Conservation (phyloP, 2,329 filamentous ascomycete species). For the Pseudopyricularia cyperi region DNA sequence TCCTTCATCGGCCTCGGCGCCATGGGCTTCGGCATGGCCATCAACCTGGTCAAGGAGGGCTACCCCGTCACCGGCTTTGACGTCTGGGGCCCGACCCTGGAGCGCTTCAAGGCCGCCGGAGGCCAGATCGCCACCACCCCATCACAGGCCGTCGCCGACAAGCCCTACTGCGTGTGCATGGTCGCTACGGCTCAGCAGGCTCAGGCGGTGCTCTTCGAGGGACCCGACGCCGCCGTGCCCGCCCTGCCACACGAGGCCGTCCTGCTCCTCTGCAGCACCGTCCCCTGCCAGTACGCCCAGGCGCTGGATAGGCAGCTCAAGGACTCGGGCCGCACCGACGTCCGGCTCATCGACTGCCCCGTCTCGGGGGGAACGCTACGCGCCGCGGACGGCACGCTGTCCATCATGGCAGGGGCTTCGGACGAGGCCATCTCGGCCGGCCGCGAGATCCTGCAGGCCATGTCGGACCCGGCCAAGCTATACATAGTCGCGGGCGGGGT, state of each 20-base stretch:
- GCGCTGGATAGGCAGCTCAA: slow-evolving; percentile 44
- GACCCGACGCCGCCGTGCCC: slow-evolving; percentile 31
- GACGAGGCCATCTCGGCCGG: slow-evolving; percentile 43
- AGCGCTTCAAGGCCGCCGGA: slow-evolving; percentile 50
- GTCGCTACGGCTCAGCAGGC: slow-evolving; percentile 62
- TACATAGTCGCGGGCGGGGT: slow-evolving; percentile 48
- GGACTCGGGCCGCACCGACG: slow-evolving; percentile 43
- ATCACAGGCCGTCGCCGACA: slow-evolving; percentile 45
- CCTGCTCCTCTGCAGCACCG: slow-evolving; percentile 58
- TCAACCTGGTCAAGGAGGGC: slow-evolving; percentile 53
- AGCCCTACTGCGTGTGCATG: slow-evolving; percentile 57
- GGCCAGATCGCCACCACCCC: slow-evolving; percentile 46
- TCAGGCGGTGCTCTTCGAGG: slow-evolving; percentile 50
- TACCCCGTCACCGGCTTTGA: slow-evolving; percentile 61
- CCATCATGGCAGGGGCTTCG: slow-evolving; percentile 58
- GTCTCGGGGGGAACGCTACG: slow-evolving; percentile 59
- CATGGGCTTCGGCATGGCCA: slow-evolving; percentile 76
- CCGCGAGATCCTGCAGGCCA: slow-evolving; percentile 44
- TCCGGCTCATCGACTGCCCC: slow-evolving; percentile 57
- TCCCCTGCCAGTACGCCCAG: slow-evolving; percentile 52
- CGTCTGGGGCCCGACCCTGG: slow-evolving; percentile 52
- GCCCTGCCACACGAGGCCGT: slow-evolving; percentile 43
- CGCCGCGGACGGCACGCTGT: slow-evolving; percentile 58
- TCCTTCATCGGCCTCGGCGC: slow-evolving; percentile 66
- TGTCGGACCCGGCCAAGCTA: slow-evolving; percentile 49